These are phyloP conservation scores for Scolecobasidium constrictum DNA, from an alignment of 2,329 filamentous ascomycete genomes.

Conservation along the genomic window DNA sequence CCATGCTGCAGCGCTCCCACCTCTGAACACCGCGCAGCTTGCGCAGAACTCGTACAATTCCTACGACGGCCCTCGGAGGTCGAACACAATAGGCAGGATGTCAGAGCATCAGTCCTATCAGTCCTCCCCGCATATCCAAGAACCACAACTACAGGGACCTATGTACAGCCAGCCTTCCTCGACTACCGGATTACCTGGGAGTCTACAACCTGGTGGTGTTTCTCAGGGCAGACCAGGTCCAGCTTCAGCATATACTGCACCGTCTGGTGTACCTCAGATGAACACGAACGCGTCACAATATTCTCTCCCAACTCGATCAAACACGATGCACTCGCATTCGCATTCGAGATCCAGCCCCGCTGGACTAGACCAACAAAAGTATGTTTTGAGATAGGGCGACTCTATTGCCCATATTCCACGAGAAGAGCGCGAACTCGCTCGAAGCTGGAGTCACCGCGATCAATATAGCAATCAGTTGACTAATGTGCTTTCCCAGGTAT, in stretches of 20 bases:
- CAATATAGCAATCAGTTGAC: too few relatives aligned
- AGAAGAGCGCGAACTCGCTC: not conserved
- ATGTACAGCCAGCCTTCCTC: constrained; percentile 16
- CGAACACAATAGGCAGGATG: not conserved
- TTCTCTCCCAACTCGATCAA: constrained; percentile 54
- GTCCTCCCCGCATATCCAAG: constrained; percentile 4
- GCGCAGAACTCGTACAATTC: too few relatives aligned
- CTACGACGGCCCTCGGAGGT: not conserved
- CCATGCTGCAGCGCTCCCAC: not conserved
- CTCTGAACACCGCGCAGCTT: not conserved
- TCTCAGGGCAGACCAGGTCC: constrained; percentile 39
- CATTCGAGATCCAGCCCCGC: constrained; percentile 70
- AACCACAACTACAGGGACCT: constrained; percentile 17
- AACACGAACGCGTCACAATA: constrained; percentile 47
- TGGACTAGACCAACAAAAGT: constrained; percentile 46
- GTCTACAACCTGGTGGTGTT: constrained; percentile 44
- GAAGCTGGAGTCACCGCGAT: too few relatives aligned
- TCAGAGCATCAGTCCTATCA: not conserved
- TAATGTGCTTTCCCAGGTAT: not conserved
- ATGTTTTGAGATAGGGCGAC: constrained; percentile 19
- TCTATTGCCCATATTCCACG: constrained; percentile 38
- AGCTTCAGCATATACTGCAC: constrained; percentile 43
- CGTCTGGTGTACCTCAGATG: constrained; percentile 44
- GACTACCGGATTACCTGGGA: constrained; percentile 42
- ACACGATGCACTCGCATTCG: constrained; percentile 48